A percentile compares a stretch with the other conserved stretches of the same genome.
These are phyloP conservation scores for Acanthamoeba divionensis DNA, from an alignment of 208 protist species.

Conservation along the genomic window DNA sequence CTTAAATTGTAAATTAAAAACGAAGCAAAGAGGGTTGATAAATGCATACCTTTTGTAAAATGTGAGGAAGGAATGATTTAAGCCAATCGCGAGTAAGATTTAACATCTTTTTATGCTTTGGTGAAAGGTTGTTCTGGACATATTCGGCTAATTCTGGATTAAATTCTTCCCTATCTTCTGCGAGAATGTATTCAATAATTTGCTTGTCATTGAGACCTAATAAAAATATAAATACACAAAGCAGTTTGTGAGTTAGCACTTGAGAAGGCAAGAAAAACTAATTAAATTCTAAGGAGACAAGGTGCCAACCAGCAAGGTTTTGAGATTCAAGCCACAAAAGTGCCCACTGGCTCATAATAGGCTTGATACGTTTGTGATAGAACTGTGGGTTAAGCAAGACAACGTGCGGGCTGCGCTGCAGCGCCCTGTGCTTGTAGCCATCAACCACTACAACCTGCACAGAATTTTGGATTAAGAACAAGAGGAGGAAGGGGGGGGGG, in stretches of 20 bases:
- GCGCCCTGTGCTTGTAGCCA: slow-evolving; percentile 76
- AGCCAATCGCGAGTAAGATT: slow-evolving; percentile 90
- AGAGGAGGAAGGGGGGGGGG: too few species aligned
- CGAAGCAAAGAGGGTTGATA: background rate
- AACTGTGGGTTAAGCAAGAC: slow-evolving; percentile 87
- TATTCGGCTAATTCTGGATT: slow-evolving; percentile 5
- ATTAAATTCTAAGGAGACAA: slow-evolving; percentile 1
- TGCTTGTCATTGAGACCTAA: slow-evolving; percentile 46
- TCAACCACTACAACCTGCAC: slow-evolving; percentile 69
- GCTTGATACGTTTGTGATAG: slow-evolving; percentile 86
- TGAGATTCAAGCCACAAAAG: slow-evolving; percentile 84
- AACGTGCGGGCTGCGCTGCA: slow-evolving; percentile 89
- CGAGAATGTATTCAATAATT: slow-evolving; percentile 49
- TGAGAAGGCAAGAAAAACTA: slow-evolving; percentile 55
- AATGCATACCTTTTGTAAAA: slow-evolving; percentile 74
- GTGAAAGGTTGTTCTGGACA: slow-evolving; percentile 28
- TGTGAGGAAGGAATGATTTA: slow-evolving; percentile 87
- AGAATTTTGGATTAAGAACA: background rate
- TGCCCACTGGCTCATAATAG: slow-evolving; percentile 85
- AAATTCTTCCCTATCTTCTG: slow-evolving; percentile 27
- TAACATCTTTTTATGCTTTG: slow-evolving; percentile 83
- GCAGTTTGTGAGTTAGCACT: background rate
- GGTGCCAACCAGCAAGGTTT: slow-evolving; percentile 12
- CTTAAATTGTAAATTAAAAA: background rate
- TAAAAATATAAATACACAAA: too few species aligned